Base-by-base conservation (phyloP, 1,284 basidiomycete genomes). In the Sporisorium iseilematis-ciliati region DNA sequence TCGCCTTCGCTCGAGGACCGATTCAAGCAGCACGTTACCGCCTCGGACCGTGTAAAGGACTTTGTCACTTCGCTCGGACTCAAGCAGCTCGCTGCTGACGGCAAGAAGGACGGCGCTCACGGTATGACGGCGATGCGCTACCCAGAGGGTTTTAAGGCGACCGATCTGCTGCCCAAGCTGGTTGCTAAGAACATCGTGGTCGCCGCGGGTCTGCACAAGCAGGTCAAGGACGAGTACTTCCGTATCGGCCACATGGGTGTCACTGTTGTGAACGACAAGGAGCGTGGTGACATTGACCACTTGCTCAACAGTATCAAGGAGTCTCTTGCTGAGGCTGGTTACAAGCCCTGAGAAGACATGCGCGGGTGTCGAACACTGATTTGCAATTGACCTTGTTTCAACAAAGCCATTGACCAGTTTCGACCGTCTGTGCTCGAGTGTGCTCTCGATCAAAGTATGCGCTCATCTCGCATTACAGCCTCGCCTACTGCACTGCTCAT, bases 151-250 rank as follows among this genome's bases (percentile, higher is more conserved):
- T 16, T 84, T 46, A 77, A 81, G 66, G 82, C 83, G 10, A 64
- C 69, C 29, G 75, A 80, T 38, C 65, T 79, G 53, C 66, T 77
- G 60, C 75, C 78, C 31, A 76, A 90, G 55, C 87, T 95, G 45
- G 87, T 87, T 29, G 88, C 89, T 81, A 90, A 89, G 78, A 91
- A 90, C 54, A 88, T 99, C 63, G 89, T 97, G 42, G 90, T 94
- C 45, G 94, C 96, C 38, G 95, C 92, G 50, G 96, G 96, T 26
- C 87, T 99, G 75, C 93, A 97, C 87, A 90, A 92, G 79, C 90
- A 89, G 41, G 91, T 93, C 86, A 97, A 94, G 88, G 92, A 93
- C 90, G 80, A 77, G 87, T 89, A 81, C 77, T 66, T 82, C 77
- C 75, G 80, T 11, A 85, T 85, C 62, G 81, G 93, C 25, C 95